Percentiles rank a stretch among this genome's conserved stretches.
Conservation (phyloP, 768 basidiomycete genomes). For the Stropharia rugosoannulata region DNA sequence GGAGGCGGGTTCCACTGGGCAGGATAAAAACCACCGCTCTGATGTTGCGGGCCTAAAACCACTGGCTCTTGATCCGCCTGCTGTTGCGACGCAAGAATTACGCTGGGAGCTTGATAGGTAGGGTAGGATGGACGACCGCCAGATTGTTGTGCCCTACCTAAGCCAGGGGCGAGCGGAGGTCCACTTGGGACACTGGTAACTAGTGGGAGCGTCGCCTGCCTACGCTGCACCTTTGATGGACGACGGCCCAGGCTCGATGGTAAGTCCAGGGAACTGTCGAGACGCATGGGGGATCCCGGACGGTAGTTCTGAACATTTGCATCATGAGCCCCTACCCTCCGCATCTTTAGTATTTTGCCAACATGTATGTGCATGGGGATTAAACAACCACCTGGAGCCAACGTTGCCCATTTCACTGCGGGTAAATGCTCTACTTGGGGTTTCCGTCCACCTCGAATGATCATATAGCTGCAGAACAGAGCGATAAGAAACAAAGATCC, state of each 20-base stretch:
- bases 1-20: background rate
- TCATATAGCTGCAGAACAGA: constrained; percentile 8
- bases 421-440: background rate
- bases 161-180: background rate
- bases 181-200: background rate
- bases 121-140: background rate
- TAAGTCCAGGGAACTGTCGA: background rate
- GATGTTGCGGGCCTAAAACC: background rate
- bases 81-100: background rate
- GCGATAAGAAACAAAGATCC: constrained; percentile 8
- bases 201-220: background rate
- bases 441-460: background rate
- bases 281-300: background rate
- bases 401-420: background rate
- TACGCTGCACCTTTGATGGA: background rate
- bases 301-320: background rate
- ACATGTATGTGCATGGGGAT: background rate
- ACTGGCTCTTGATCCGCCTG: background rate
- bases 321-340: background rate
- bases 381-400: background rate
- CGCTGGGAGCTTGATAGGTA: background rate
- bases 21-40: background rate
- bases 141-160: background rate
- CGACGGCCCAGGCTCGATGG: background rate
- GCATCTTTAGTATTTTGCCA: background rate